These are phyloP conservation scores for Microcyclosporella mali DNA, from an alignment of 2,329 filamentous ascomycete genomes.

Conservation along the genomic window DNA sequence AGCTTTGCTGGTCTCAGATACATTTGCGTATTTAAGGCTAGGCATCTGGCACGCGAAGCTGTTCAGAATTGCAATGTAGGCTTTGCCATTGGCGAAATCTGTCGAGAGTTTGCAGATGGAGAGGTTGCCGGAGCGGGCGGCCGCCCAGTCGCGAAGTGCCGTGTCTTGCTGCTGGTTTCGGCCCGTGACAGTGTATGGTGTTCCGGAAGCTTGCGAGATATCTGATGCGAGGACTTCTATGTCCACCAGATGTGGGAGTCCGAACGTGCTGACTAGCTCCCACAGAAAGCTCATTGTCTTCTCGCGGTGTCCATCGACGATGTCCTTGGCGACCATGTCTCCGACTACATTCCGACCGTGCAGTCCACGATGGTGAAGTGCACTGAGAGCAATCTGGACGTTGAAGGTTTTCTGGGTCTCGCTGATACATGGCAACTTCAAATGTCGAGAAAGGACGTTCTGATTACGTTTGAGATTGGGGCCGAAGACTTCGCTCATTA, in stretches of 20 bases:
- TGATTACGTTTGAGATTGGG: constrained; percentile 30
- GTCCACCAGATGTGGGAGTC: constrained; percentile 49
- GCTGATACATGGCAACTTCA: constrained; percentile 53
- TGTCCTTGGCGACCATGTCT: constrained; percentile 49
- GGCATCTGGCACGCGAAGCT: constrained; percentile 48
- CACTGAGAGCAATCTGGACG: constrained; percentile 51
- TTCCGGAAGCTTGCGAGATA: constrained; percentile 6
- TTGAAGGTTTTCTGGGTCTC: constrained; percentile 55
- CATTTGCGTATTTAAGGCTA: not conserved
- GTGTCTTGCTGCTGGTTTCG: constrained; percentile 13
- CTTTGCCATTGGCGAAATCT: constrained; percentile 50
- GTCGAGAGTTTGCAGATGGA: constrained; percentile 51
- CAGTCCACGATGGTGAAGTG: constrained; percentile 41
- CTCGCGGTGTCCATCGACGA: constrained; percentile 59
- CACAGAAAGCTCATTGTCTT: constrained; percentile 58
- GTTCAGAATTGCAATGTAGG: constrained; percentile 52
- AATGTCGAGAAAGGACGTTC: constrained; percentile 47
- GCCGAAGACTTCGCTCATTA: constrained; percentile 32
- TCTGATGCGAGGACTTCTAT: constrained; percentile 51
- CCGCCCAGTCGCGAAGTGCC: constrained; percentile 53
- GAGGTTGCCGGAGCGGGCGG: constrained; percentile 35
- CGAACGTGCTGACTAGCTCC: constrained; percentile 53
- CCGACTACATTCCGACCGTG: constrained; percentile 37
- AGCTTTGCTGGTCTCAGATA: not conserved
- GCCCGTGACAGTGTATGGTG: not conserved